Evolutionary conservation across 2,329 filamentous ascomycete species (phyloP), one percentile per base, ranked within the genome.

Genomic region (Sporothrix brunneoviolacea): DNA sequence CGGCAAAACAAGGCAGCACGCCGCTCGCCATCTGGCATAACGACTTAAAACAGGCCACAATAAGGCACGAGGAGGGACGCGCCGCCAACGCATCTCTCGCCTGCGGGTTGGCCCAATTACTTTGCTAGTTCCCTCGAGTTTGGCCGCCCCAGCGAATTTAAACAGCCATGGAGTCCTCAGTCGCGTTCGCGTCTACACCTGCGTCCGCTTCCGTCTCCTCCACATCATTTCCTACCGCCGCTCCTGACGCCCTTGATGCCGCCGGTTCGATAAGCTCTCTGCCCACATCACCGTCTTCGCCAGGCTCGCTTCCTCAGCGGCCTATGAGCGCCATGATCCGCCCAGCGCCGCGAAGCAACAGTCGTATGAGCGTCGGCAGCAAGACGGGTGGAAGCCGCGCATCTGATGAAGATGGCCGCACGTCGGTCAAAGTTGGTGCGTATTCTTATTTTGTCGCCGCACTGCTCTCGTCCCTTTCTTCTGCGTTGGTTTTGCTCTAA

Each of bases 371-470:
- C 71, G 85, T 86, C 73, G 84, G 77, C 61, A 87, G 86, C 71
- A 91, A 86, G 68, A 72, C 76, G 47, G 83, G 82, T 47, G 83
- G 85, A 56, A 95, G 88, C 70, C 81, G 88, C 63, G 84, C 86
- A 21, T 95, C 90, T 0, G 91, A 96, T 62, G 91, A 96, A 60
- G 91, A 95, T 66, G 79, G 78, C 56, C 91, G 87, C 66, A 95
- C 91, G 7, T 88, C 91, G 22, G 91, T 96, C 70, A 93, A 88
- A 91, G 91, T 96, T 65, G 91, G 91, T 96, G 80, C 61, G 90
- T 86, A 58, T 55, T 51, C 43, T 49, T 42, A 51, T 55, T 16
- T 39, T 15, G 16, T 22, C 8, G 3, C 22, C 13, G 12, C 36
- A 36, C 39, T n/a, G 44, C 13, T 33, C 8, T 36, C 30, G 44